These are phyloP conservation scores for Zea luxurians DNA, from an alignment of 176 grass and related monocot genomes.

Conservation along the genomic window DNA sequence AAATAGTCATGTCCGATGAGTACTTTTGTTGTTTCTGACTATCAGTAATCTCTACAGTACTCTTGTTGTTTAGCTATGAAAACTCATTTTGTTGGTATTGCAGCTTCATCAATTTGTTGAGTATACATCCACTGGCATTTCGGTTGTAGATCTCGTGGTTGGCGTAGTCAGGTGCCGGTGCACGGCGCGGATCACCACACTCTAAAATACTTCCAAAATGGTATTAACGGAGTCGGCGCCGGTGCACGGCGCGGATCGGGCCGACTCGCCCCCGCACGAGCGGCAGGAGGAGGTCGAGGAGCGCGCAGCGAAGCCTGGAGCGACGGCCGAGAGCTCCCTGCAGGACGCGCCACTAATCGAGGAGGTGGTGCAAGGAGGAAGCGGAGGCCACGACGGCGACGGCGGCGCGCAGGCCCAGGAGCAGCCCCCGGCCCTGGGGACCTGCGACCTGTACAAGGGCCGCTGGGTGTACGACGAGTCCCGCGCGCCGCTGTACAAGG, in stretches of 20 bases:
- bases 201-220: too few relatives aligned
- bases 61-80: too few relatives aligned
- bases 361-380: conserved; percentile 8
- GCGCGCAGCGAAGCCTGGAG: neutral
- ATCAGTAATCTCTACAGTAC: too few relatives aligned
- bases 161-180: too few relatives aligned
- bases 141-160: too few relatives aligned
- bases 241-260: conserved; percentile 18
- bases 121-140: too few relatives aligned
- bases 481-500: conserved; percentile 64
- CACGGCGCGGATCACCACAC: too few relatives aligned
- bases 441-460: conserved; percentile 66
- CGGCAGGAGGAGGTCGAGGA: neutral
- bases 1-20: too few relatives aligned
- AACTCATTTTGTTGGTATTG: too few relatives aligned
- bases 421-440: neutral
- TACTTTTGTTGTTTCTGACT: too few relatives aligned
- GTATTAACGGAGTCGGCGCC: conserved; percentile 28
- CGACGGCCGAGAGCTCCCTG: conserved; percentile 16
- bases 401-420: neutral
- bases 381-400: neutral
- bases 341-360: conserved; percentile 5
- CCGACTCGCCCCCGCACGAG: conserved; percentile 10
- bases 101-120: too few relatives aligned
- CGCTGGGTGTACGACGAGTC: conserved; percentile 70